Evolutionary conservation across 768 basidiomycete genomes (phyloP).

Genomic region (Boletus insuetus): DNA sequence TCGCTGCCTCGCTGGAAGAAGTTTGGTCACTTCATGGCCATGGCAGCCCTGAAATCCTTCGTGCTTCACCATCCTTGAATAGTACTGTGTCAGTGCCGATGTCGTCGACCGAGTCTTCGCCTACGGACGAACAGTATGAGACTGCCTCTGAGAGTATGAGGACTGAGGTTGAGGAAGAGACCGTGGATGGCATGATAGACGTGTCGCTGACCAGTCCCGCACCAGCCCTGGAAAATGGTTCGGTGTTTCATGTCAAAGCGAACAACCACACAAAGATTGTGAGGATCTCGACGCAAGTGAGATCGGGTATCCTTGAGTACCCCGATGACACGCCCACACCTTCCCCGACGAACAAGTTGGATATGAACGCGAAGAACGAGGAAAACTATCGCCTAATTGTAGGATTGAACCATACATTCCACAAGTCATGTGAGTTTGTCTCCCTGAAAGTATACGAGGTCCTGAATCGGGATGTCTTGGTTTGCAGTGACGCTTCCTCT

Average conservation of each 20-base stretch:
- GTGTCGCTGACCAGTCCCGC: conserved; percentile 18
- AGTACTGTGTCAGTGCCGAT: background rate
- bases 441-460: background rate
- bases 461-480: background rate
- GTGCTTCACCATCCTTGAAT: background rate
- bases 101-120: conserved; percentile 16
- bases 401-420: conserved; percentile 59
- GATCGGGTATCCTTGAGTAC: background rate
- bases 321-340: conserved; percentile 20
- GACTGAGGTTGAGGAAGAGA: conserved; percentile 14
- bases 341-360: conserved; percentile 35
- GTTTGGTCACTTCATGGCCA: conserved; percentile 40
- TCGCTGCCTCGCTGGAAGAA: conserved; percentile 45
- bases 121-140: conserved; percentile 25
- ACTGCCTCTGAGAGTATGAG: conserved; percentile 27
- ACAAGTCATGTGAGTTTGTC: conserved; percentile 55
- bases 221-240: background rate
- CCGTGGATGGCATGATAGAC: conserved; percentile 12
- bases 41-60: background rate
- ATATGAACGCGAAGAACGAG: conserved; percentile 54
- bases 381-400: conserved; percentile 60
- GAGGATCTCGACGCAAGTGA: conserved; percentile 19
- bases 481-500: conserved; percentile 58
- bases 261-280: conserved; percentile 7
- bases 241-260: background rate